Conservation (phyloP, 1,284 basidiomycete genomes). For the Apiotrichum mycotoxinovorans region DNA sequence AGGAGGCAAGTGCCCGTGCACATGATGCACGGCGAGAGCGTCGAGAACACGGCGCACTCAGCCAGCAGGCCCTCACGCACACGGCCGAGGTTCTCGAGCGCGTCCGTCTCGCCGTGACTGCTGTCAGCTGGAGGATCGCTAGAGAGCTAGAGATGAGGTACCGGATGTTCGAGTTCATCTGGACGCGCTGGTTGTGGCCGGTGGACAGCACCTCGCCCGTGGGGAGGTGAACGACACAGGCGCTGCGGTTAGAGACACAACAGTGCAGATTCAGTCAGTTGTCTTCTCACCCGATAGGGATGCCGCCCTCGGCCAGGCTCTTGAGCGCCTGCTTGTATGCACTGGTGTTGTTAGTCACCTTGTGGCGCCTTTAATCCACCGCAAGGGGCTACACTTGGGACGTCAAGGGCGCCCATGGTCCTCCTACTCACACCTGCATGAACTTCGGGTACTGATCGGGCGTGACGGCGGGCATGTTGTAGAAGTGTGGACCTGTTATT, state of each 20-base stretch:
- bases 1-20: conserved; percentile 31
- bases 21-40: conserved; percentile 36
- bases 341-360: conserved; percentile 12
- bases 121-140: too few relatives aligned
- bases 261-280: not conserved
- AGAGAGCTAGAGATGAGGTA: too few relatives aligned
- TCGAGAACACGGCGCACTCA: conserved; percentile 37
- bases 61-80: conserved; percentile 24
- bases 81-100: conserved; percentile 37
- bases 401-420: too few relatives aligned
- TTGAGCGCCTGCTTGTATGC: conserved; percentile 34
- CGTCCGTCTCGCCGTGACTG: conserved; percentile 38
- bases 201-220: conserved; percentile 28
- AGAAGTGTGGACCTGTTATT: too few relatives aligned
- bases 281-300: conserved; percentile 37
- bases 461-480: conserved; percentile 16
- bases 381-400: too few relatives aligned
- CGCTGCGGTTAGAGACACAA: conserved; percentile 14
- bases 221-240: conserved; percentile 34
- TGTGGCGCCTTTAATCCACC: too few relatives aligned
- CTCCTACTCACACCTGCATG: conserved; percentile 32
- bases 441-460: conserved; percentile 26
- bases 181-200: conserved; percentile 40
- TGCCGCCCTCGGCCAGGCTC: conserved; percentile 30
- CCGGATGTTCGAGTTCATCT: conserved; percentile 27